These are phyloP conservation scores for Candida ulmi DNA, from an alignment of 805 yeast genomes.

Conservation along the genomic window DNA sequence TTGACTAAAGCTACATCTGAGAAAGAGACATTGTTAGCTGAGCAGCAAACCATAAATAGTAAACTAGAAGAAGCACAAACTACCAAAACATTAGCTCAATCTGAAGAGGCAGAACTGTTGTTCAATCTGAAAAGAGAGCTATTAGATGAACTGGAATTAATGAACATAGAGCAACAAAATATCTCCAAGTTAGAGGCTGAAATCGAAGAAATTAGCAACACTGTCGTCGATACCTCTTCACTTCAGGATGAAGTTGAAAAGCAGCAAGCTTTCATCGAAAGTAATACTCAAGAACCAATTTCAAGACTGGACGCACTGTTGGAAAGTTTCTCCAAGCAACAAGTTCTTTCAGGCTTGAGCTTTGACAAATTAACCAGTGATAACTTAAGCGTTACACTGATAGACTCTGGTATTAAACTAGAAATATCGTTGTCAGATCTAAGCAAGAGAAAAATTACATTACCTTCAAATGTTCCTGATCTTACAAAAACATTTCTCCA, in stretches of 20 bases:
- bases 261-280: constrained; percentile 10
- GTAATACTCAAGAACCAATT: constrained; percentile 18
- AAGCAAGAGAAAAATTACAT: neutral
- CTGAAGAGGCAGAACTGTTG: constrained; percentile 12
- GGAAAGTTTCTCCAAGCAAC: constrained; percentile 8
- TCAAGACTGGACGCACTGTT: constrained; percentile 8
- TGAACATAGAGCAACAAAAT: constrained; percentile 4
- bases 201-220: constrained; percentile 3
- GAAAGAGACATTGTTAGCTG: neutral
- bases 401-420: constrained; percentile 6
- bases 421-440: constrained; percentile 6
- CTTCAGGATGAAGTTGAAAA: constrained; percentile 14
- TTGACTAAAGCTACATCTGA: neutral
- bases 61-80: constrained; percentile 2
- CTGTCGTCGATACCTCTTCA: constrained; percentile 11
- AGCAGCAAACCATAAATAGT: too few relatives aligned
- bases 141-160: constrained; percentile 2
- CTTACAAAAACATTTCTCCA: constrained; percentile 8
- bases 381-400: constrained; percentile 3
- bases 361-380: constrained; percentile 10
- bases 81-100: constrained; percentile 9
- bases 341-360: constrained; percentile 10
- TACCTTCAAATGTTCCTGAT: constrained; percentile 5
- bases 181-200: constrained; percentile 4
- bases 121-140: constrained; percentile 8